Percentiles rank a stretch among this genome's conserved stretches.
Conservation (phyloP, 257 asterid species). For the Solanum verrucosum region DNA sequence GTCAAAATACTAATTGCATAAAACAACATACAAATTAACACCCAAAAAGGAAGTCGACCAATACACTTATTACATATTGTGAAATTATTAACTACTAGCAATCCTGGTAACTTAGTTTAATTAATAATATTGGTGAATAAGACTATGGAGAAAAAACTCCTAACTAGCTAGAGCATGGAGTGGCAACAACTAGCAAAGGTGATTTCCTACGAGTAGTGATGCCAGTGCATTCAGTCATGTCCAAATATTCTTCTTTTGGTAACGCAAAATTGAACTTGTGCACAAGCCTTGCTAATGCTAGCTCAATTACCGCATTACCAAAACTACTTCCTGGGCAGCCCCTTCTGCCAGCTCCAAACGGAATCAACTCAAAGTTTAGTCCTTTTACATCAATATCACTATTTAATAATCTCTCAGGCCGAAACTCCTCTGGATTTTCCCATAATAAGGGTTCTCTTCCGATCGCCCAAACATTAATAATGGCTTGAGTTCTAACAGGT, state of each 20-base stretch:
- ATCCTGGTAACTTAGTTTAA: neutral
- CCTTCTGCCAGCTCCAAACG: constrained; percentile 55
- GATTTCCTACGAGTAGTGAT: constrained; percentile 11
- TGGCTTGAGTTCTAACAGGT: constrained; percentile 13
- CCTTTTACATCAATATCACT: constrained; percentile 24
- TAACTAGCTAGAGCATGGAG: neutral
- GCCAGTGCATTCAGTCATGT: constrained; percentile 33
- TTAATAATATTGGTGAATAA: neutral
- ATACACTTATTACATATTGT: neutral
- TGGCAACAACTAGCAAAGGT: constrained; percentile 24
- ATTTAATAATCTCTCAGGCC: constrained; percentile 36
- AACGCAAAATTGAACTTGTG: constrained; percentile 21
- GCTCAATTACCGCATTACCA: constrained; percentile 16
- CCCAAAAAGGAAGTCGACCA: neutral
- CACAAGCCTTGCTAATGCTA: constrained; percentile 31
- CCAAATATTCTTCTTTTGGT: constrained; percentile 31
- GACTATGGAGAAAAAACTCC: neutral
- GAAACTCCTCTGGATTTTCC: constrained; percentile 35
- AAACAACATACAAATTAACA: neutral
- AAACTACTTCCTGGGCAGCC: constrained; percentile 40
- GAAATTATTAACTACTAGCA: neutral
- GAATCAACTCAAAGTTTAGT: constrained; percentile 28
- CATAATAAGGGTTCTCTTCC: constrained; percentile 32
- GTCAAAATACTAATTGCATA: neutral
- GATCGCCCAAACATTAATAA: constrained; percentile 43